These are phyloP conservation scores for Mimosa pudica DNA, from an alignment of 306 rosid species.

Conservation along the genomic window DNA sequence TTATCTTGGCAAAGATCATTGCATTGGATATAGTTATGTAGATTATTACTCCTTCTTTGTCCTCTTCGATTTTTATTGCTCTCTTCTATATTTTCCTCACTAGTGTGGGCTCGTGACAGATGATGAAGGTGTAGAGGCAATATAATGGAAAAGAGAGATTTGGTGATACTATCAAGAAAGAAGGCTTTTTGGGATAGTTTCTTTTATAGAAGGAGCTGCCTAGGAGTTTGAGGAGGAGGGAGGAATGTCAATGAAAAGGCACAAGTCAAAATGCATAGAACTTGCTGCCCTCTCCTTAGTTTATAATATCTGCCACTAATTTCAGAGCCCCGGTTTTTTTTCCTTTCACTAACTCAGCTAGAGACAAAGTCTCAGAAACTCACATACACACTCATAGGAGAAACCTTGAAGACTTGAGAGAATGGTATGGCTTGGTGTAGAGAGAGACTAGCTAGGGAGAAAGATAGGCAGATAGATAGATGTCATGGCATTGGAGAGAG, in stretches of 20 bases:
- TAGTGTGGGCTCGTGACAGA: not conserved
- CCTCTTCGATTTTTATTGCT: not conserved
- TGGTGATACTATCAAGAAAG: conserved; percentile 25
- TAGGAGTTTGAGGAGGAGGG: conserved; percentile 41
- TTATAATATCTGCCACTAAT: conserved; percentile 27
- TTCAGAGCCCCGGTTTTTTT: conserved; percentile 38
- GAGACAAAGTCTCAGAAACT: not conserved
- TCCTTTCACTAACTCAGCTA: conserved; percentile 29
- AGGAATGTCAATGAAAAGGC: conserved; percentile 40
- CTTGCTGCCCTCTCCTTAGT: conserved; percentile 34
- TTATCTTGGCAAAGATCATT: conserved; percentile 38
- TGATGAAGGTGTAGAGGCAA: not conserved
- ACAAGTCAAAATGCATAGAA: conserved; percentile 49
- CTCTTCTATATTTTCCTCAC: not conserved
- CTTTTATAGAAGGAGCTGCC: conserved; percentile 26
- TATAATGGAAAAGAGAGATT: not conserved
- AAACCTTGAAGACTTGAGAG: not conserved
- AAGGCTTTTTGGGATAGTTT: conserved; percentile 21
- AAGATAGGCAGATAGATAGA: not conserved
- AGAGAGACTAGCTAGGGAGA: not conserved
- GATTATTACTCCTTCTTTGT: not conserved
- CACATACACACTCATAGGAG: not conserved
- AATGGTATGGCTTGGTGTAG: not conserved
- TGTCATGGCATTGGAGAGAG: not conserved
- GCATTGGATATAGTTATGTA: conserved; percentile 27